Conservation (phyloP, 2,329 filamentous ascomycete species). For the Fusarium citri region DNA sequence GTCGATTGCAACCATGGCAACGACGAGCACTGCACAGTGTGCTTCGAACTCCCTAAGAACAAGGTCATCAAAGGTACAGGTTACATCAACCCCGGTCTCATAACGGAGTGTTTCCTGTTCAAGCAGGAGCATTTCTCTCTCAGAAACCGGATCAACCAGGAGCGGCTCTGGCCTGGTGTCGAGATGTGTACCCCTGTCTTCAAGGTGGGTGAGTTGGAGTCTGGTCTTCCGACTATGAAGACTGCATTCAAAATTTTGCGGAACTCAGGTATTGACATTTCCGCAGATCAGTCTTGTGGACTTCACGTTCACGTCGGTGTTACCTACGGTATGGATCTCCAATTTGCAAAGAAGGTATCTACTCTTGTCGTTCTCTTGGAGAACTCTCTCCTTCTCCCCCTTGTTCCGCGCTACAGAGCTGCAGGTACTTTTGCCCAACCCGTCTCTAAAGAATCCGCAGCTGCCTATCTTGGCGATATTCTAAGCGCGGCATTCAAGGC, state of each 20-base stretch:
- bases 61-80: neutral
- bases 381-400: slow-evolving; percentile 18
- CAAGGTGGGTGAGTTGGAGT: slow-evolving; percentile 22
- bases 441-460: accelerated
- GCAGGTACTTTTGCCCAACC: neutral
- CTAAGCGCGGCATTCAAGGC: neutral
- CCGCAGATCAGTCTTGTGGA: slow-evolving; percentile 38
- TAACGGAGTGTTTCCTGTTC: slow-evolving; percentile 27
- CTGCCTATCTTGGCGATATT: neutral
- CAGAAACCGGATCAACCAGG: neutral
- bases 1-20: slow-evolving; percentile 7
- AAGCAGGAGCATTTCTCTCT: slow-evolving; percentile 13
- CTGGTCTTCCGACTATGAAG: slow-evolving; percentile 20
- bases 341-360: slow-evolving; percentile 40
- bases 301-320: slow-evolving; percentile 45
- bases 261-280: slow-evolving; percentile 6
- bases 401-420: slow-evolving; percentile 1
- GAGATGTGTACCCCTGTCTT: slow-evolving; percentile 42
- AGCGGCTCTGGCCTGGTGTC: slow-evolving; percentile 24
- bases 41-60: neutral
- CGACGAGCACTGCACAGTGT: neutral
- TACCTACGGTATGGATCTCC: slow-evolving; percentile 37
- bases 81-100: neutral
- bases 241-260: slow-evolving; percentile 23
- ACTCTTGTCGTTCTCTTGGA: slow-evolving; percentile 41